Evolutionary conservation across 2,329 filamentous ascomycete species (phyloP), one percentile per base, ranked within the genome.

Genomic region (Talaromyces verruculosus): DNA sequence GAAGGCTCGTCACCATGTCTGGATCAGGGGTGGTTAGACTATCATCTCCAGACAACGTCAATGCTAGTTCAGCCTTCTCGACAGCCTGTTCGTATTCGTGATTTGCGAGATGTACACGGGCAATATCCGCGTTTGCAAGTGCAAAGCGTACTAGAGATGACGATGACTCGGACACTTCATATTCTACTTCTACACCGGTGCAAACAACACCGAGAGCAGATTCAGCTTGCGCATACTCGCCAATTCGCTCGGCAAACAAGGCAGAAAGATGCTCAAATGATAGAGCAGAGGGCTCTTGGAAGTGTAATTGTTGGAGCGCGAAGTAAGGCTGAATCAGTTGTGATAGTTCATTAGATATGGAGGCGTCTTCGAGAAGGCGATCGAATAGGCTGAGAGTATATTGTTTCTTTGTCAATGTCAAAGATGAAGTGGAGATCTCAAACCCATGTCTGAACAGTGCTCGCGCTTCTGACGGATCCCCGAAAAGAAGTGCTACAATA

Each of bases 381-480:
- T 99, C 94, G 75, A 99, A 98, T 58, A 91, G 84, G 1, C 92
- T 91, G 0, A 90, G 81, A 0, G 92, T 85, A 74, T 93, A 98
- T 75, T 94, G 91, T 35, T 89, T 87, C 74, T 93, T 91, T 0
- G 89, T 88, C 4, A 92, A 82, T 2, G 89, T 76, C 0, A 90
- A 89, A 0, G 91, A 90, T 0, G 92, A 89, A 67, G 92, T 91
- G 0, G 92, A 89, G 59, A 99, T 94, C 69, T 96, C 93, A 81
- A 97, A 95, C 0, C 95, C 94, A 75, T 99, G 95, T 1, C 91
- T 93, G 74, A 97, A 97, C 10, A 98, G 85, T 11, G 89, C 88
- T 25, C 92, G 85, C 0, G 94, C 93, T 78, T 97, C 93, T 67
- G 86, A 88, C 0, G 81, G 71, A 68, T 96, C 89, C 1, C 91